Evolutionary conservation across 2,329 filamentous ascomycete genomes (phyloP).

Genomic region (Fusarium multiceps): DNA sequence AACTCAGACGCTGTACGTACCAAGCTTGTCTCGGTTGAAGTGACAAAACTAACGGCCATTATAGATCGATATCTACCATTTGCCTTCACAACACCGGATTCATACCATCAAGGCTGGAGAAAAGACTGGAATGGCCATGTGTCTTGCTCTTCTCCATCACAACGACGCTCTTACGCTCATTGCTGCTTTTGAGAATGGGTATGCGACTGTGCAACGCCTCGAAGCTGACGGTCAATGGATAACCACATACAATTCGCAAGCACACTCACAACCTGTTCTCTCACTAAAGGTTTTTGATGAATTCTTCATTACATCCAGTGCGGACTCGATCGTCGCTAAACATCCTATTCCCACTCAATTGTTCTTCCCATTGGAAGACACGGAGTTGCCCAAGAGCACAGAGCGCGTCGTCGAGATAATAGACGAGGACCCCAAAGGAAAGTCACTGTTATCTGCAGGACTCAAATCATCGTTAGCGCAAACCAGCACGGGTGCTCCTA

Average conservation of each 20-base stretch:
- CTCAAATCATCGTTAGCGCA: slow-evolving; percentile 17
- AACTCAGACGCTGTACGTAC: slow-evolving; percentile 72
- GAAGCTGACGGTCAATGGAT: slow-evolving; percentile 56
- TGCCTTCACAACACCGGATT: slow-evolving; percentile 79
- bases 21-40: not conserved
- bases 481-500: slow-evolving; percentile 11
- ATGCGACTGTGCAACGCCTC: slow-evolving; percentile 73
- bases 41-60: slow-evolving; percentile 2
- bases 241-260: slow-evolving; percentile 70
- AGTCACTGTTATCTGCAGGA: slow-evolving; percentile 44
- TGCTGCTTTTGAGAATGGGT: slow-evolving; percentile 88
- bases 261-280: slow-evolving; percentile 84
- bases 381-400: slow-evolving; percentile 2
- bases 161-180: slow-evolving; percentile 68
- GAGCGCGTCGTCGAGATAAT: slow-evolving; percentile 45
- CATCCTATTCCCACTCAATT: slow-evolving; percentile 69
- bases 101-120: slow-evolving; percentile 64
- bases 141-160: slow-evolving; percentile 70
- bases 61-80: slow-evolving; percentile 82
- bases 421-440: slow-evolving; percentile 25
- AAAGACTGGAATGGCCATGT: slow-evolving; percentile 88
- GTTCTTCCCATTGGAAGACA: slow-evolving; percentile 22
- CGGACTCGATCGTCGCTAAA: slow-evolving; percentile 82
- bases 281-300: slow-evolving; percentile 71
- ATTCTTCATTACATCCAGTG: slow-evolving; percentile 82